Percentiles rank a stretch among this genome's conserved stretches.
Conservation (phyloP, 2,329 filamentous ascomycete genomes). For the Mollisia scopiformis region DNA sequence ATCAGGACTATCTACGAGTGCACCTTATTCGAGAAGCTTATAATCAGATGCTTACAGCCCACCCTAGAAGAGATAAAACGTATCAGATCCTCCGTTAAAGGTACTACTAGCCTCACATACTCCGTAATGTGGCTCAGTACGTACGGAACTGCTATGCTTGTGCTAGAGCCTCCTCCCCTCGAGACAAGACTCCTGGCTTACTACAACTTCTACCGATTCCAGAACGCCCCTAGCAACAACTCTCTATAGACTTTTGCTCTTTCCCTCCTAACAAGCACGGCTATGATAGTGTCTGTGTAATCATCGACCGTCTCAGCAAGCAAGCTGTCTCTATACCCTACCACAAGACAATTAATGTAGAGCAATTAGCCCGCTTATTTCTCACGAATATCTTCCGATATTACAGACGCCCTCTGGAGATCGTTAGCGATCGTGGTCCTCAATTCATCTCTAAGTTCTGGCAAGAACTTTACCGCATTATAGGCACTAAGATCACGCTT, state of each 20-base stretch:
- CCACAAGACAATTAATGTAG: constrained; percentile 4
- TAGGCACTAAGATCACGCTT: constrained; percentile 17
- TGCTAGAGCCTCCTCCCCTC: neutral
- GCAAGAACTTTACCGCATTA: constrained; percentile 8
- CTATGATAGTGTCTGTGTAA: constrained; percentile 11
- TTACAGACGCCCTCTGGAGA: neutral
- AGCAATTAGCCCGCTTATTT: constrained; percentile 8
- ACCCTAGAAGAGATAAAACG: constrained; percentile 10
- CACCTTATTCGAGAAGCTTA: constrained; percentile 3
- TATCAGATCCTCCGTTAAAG: neutral
- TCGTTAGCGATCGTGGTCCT: constrained; percentile 19
- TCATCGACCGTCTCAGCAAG: constrained; percentile 13
- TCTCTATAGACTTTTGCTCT: constrained; percentile 20
- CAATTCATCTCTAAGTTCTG: constrained; percentile 23
- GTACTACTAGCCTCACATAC: constrained; percentile 6
- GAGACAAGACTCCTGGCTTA: constrained; percentile 4
- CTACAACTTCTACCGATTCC: constrained; percentile 18
- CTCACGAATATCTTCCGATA: constrained; percentile 8
- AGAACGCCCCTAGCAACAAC: constrained; percentile 15
- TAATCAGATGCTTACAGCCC: constrained; percentile 3
- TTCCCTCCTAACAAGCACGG: constrained; percentile 1
- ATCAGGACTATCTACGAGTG: neutral
- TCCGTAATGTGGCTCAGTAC: neutral
- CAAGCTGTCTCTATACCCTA: constrained; percentile 3
- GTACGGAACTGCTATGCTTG: constrained; percentile 9